Evolutionary conservation across 805 yeast genomes (phyloP), one percentile per base, ranked within the genome.

Genomic region (Wickerhamiella nectarea): DNA sequence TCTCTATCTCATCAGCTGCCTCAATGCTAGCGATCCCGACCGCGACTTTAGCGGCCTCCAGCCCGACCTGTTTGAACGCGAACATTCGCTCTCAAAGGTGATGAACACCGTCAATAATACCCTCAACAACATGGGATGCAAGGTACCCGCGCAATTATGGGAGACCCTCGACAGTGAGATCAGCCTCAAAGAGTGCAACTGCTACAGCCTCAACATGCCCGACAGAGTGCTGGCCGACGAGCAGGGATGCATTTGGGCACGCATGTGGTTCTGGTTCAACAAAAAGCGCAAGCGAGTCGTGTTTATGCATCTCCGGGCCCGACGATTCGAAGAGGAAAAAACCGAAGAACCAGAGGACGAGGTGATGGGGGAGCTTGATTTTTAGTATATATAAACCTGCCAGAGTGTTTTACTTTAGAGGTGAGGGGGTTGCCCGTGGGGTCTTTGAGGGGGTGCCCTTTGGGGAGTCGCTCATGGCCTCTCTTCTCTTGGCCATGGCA

Each of bases 1-100:
- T 66, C 91, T 95, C 0, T 83, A 87, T 57, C 66, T 91, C 38
- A 83, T 91, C 47, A 91, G 94, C 1, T 86, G 87, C 28, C 68
- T 91, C 43, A 91, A 91, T 60, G 82, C 93, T 6, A 79, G 93
- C 4, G 89, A 83, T 57, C 97, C 98, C 0, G 98, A 91, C 59
- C 95, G 91, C 56, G 98, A 91, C 57, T 91, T 89, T 55, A 73
- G 93, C 10, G 72, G 80, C 20, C 71, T 91, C 49, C 85, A 83
- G 56, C 98, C 98, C 1, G 68, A 68, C 15, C 79, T 76, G 59
- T 81, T 81, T 60, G 63, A 68, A 34, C 72, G 82, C n/a, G 73
- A 65, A 36, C 47, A 61, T 55, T 50, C 65, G 59, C 14, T 22
- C 3, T 18, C 37, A 11, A 35, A 36, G 11, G 58, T 75, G 68